Evolutionary conservation across 2,329 filamentous ascomycete genomes (phyloP), one percentile per base, ranked within the genome.

Genomic region (Xylariaceae sp.): DNA sequence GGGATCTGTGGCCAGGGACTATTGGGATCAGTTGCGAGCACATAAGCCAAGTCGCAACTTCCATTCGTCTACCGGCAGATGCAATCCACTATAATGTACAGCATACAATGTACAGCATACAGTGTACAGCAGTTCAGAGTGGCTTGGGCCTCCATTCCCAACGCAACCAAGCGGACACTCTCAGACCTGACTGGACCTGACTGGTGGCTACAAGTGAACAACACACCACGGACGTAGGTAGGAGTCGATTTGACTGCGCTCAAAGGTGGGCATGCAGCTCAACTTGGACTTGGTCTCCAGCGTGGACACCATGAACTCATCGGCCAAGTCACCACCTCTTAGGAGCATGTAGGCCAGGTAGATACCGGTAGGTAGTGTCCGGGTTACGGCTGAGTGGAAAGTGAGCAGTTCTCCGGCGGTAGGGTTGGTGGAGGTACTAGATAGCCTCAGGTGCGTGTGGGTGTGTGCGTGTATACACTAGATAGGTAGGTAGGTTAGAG

Each of bases 121-220:
- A 37, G 32, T 32, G 43, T 45, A 42, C 50, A 43, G 41, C 51
- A 52, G 47, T 35, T 29, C n/a, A 50, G 46, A 55, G 41, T 54
- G 39, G 50, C 58, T 55, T 56, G 55, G 56, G 53, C 53, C 53
- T 56, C 50, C 58, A 53, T 58, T 56, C 31, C 55, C 42, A 47
- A 53, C 53, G 52, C 42, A 60, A 56, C 58, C 53, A 58, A 59
- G 54, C 57, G 45, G 56, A n/a, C 50, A 26, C 51, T 56, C 27
- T 27, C 43, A 12, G 40, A 49, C 40, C 26, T 54, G 54, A 56
- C 56, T 56, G 56, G 40, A 49, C 40, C 26, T 54, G 54, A 56
- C 56, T 56, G 56, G 56, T 43, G 12, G 51, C 49, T 39, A 39
- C 45, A 44, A 49, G 55, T 51, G 50, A 60, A 60, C 58, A 60